Percentiles rank a stretch among this genome's conserved stretches.
Evolutionary conservation across 1,139 yeast species (phyloP).

Genomic region (Martiniozyma asiatica): DNA sequence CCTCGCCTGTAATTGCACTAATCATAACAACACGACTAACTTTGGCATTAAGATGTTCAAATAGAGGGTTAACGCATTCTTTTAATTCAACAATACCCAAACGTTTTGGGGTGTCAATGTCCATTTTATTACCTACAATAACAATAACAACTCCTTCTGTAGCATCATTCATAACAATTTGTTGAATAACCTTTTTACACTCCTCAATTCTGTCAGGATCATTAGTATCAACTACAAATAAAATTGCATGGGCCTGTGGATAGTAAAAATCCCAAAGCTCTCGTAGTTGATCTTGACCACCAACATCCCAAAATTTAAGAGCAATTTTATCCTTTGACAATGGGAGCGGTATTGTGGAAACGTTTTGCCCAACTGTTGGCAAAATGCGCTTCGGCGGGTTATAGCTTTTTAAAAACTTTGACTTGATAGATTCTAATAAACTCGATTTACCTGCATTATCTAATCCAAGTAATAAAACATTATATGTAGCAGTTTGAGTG

Average conservation of each 20-base stretch:
- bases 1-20: conserved; percentile 78
- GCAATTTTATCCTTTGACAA: conserved; percentile 16
- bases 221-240: conserved; percentile 85
- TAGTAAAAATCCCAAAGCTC: conserved; percentile 83
- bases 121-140: conserved; percentile 95
- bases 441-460: conserved; percentile 97
- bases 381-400: conserved; percentile 40
- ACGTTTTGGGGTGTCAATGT: conserved; percentile 41
- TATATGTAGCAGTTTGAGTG: conserved; percentile 42
- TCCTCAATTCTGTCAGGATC: conserved; percentile 76
- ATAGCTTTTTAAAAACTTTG: conserved; percentile 30
- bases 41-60: conserved; percentile 77
- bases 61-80: conserved; percentile 67
- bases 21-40: conserved; percentile 86
- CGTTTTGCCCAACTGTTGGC: conserved; percentile 73
- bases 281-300: conserved; percentile 80
- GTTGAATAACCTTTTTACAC: conserved; percentile 52
- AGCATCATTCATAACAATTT: conserved; percentile 39
- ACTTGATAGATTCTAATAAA: conserved; percentile 51
- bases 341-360: conserved; percentile 15
- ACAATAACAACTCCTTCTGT: conserved; percentile 74
- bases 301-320: conserved; percentile 89
- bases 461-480: conserved; percentile 73
- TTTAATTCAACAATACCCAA: conserved; percentile 70
- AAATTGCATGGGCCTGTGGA: conserved; percentile 77